Base-by-base conservation (phyloP, 1,284 basidiomycete species). In the Trametes versicolor region DNA sequence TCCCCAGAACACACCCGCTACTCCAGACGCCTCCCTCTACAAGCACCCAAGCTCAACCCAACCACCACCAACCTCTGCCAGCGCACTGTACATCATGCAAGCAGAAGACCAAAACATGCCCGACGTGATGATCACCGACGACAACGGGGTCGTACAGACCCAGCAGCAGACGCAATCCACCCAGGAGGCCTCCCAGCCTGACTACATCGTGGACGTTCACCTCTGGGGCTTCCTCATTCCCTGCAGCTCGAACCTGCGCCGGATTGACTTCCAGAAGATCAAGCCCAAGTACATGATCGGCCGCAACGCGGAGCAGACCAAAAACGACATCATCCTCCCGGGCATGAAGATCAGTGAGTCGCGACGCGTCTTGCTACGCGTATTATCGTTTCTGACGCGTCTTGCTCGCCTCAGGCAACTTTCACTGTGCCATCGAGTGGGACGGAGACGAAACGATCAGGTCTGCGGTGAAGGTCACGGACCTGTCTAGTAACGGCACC, bases 401-500 rank as follows among this genome's bases (percentile, higher is more conserved):
- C 51, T 47, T 41, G 21, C 48, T 50, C 58, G 56, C 41, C 60
- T 9, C 65, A 93, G 91, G 91, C 75, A 91, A 89, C 71, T 77
- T 77, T 8, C 92, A 94, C 70, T 89, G 87, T 72, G 76, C 76
- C 21, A 84, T 94, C 62, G 77, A 77, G 7, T 93, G 91, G 91
- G 87, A 92, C 70, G 89, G 89, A 21, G 78, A 75, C n/a, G 82
- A 86, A 34, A 75, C 78, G 25, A 73, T 75, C 0, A 79, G 81
- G 51, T 84, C 87, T 0, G 83, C 85, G 8, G 87, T 95, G 9
- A 83, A 83, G 51, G 84, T 96, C 21, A 80, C 82, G 12, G 95
- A 97, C 77, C 76, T 79, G 54, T 95, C 92, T 19, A 93, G 90
- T 62, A 97, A 97, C 37, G 69, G 94, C 0, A 96, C 95, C 10